Conservation (phyloP, 495 filamentous ascomycete genomes). For the Aspergillus nidulans region DNA sequence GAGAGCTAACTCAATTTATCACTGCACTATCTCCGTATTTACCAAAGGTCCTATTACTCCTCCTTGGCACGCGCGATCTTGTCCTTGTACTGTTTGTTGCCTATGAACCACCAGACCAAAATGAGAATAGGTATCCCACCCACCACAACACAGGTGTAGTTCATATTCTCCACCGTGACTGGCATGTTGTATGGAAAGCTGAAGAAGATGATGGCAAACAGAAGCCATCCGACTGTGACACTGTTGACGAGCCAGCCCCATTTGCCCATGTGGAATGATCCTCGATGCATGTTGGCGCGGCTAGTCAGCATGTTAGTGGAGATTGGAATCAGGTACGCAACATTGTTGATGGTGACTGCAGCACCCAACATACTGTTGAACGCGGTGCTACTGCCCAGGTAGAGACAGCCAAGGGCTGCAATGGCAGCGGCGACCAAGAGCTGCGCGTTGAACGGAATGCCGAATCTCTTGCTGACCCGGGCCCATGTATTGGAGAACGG, state of each 20-base stretch:
- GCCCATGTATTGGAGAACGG: conserved; percentile 27
- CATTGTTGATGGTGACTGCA: conserved; percentile 34
- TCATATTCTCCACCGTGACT: conserved; percentile 52
- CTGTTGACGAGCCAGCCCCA: conserved; percentile 31
- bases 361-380: conserved; percentile 69
- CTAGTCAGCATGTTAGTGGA: conserved; percentile 28
- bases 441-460: conserved; percentile 54
- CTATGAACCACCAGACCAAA: conserved; percentile 33
- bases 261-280: conserved; percentile 28
- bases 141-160: conserved; percentile 63
- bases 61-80: conserved; percentile 23
- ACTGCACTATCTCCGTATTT: too few species aligned
- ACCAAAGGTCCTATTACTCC: too few species aligned
- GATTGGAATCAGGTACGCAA: conserved; percentile 32
- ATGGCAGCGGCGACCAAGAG: conserved; percentile 54
- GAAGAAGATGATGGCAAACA: conserved; percentile 56
- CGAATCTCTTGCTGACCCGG: conserved; percentile 19
- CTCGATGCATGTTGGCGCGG: conserved; percentile 28
- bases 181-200: conserved; percentile 66
- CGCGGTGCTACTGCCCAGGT: conserved; percentile 62
- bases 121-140: conserved; percentile 48
- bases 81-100: conserved; percentile 25
- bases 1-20: too few species aligned
- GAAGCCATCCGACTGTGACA: conserved; percentile 28
- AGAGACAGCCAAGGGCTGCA: conserved; percentile 64